Evolutionary conservation across 805 yeast genomes (phyloP), one percentile per base, ranked within the genome.

Genomic region (Yamadazyma akitaensis): DNA sequence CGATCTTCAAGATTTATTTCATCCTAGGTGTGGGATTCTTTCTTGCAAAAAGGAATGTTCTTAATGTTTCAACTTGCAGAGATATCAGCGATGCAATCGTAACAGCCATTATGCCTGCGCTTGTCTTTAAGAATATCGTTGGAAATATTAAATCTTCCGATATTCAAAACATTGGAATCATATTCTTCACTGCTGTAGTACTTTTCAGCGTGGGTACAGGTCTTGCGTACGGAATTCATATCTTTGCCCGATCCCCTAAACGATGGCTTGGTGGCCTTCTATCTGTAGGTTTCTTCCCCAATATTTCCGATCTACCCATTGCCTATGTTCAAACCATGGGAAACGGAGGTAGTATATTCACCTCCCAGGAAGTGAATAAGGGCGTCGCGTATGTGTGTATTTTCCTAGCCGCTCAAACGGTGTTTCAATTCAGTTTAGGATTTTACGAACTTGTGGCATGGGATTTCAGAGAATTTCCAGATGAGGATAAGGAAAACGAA

Each of bases 381-480:
- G 97, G 97, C 21, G 84, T 85, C 21, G 94, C 97, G 0, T 88
- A 85, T 63, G 84, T 87, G 17, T 84, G 90, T 57, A 83, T 90
- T 30, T 86, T 85, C 55, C 70, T 84, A 38, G 84, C 88, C 2
- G 73, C 84, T 2, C 88, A 85, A 61, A 73, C 82, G 33, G 72
- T 87, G 39, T 64, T 77, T 56, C 81, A 85, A 65, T 88, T 88
- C 75, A 84, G 87, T 56, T 65, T 85, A 38, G 96, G 97, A 1
- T 77, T 86, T 44, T 84, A 83, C 64, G 73, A 81, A 50, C 64
- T 90, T 43, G 72, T 89, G 13, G 85, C 82, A 36, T 68, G 80
- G 60, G 97, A 90, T 61, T 86, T 89, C 58, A 71, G 76, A 46
- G 73, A 66, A 28, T 65, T 61, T 43, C 49, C 66, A 14, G 24